Evolutionary conservation across 116 monocot genomes (phyloP).

Genomic region (Posidonia oceanica): DNA sequence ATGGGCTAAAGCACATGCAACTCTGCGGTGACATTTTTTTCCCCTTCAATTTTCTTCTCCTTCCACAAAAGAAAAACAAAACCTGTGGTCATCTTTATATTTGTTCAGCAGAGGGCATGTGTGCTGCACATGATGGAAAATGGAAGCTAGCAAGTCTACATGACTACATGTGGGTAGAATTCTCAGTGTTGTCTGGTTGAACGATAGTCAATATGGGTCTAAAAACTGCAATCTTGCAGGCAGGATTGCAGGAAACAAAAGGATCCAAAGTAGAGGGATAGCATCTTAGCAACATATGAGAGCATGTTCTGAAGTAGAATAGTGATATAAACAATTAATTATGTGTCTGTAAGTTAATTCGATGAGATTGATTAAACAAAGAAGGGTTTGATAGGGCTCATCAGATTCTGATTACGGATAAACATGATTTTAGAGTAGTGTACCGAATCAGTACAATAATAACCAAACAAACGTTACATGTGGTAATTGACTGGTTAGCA

Average conservation of each 20-base stretch:
- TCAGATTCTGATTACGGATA: too few relatives aligned
- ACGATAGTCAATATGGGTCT: not conserved
- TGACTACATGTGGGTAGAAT: conserved; percentile 6
- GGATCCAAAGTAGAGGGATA: conserved; percentile 3
- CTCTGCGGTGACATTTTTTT: not conserved
- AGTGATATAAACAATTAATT: not conserved
- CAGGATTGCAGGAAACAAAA: conserved; percentile 2
- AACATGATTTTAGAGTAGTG: too few relatives aligned
- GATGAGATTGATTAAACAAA: not conserved
- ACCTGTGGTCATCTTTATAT: not conserved
- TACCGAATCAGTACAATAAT: too few relatives aligned
- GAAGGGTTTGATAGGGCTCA: too few relatives aligned
- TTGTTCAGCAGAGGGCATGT: conserved; percentile 1
- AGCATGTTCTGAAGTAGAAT: not conserved
- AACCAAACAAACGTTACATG: too few relatives aligned
- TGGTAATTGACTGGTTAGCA: too few relatives aligned
- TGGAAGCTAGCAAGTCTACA: not conserved
- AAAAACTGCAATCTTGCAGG: not conserved
- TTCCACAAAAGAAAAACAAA: not conserved
- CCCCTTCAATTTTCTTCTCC: not conserved
- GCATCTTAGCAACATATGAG: not conserved
- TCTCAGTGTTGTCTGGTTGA: not conserved
- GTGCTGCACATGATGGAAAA: conserved; percentile 8
- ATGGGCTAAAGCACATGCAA: conserved; percentile 9
- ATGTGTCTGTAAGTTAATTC: not conserved